These are phyloP conservation scores for Auricularia auricula-judae DNA, from an alignment of 768 basidiomycete genomes.

Conservation along the genomic window DNA sequence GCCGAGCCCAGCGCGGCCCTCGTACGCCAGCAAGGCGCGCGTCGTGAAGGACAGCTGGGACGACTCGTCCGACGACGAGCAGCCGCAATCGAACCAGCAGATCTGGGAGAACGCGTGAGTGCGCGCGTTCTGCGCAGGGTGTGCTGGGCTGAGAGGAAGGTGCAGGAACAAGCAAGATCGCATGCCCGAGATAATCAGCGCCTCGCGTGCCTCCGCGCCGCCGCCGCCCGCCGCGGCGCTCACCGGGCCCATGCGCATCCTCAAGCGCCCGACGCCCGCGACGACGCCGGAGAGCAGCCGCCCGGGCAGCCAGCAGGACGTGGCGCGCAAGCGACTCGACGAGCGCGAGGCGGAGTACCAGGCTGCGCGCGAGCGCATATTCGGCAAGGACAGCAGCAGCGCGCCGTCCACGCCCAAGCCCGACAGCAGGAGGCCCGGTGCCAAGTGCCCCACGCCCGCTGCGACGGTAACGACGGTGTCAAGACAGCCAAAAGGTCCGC, in stretches of 20 bases:
- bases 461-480: background rate
- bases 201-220: slow-evolving; percentile 9
- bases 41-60: slow-evolving; percentile 1
- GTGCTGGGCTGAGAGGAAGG: background rate
- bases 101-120: background rate
- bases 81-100: background rate
- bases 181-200: slow-evolving; percentile 44
- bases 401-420: background rate
- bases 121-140: background rate
- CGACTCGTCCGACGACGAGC: background rate
- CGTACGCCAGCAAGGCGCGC: background rate
- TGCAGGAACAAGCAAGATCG: slow-evolving; percentile 19
- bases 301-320: slow-evolving; percentile 13
- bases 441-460: background rate
- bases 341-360: slow-evolving; percentile 67
- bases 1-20: background rate
- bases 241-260: slow-evolving; percentile 54
- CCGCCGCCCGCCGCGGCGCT: slow-evolving; percentile 43
- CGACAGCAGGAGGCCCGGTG: background rate
- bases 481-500: too few species aligned
- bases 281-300: slow-evolving; percentile 9
- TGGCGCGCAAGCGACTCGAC: slow-evolving; percentile 30
- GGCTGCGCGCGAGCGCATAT: slow-evolving; percentile 64
- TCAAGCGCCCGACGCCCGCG: slow-evolving; percentile 49
- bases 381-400: slow-evolving; percentile 16